A percentile compares a stretch with the other conserved stretches of the same genome.
phyloP scores from a whole-genome alignment of 805 yeast genomes.

The Diddensiella santjacobensis region DNA sequence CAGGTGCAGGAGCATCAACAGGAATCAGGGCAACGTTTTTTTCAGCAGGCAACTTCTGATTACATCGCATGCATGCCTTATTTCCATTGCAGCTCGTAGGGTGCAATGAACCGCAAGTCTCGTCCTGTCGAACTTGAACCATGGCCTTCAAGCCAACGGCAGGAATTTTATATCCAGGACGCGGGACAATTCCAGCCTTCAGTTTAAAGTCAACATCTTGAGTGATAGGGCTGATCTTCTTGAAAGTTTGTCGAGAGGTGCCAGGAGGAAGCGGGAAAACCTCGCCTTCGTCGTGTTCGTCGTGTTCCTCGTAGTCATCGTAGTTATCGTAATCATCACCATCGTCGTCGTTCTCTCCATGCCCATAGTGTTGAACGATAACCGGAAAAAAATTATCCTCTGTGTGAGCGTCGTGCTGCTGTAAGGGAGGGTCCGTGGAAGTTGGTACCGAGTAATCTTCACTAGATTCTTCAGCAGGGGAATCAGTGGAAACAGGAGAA shows the following conservation, averaged over 20 bases:
- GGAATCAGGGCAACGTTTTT: not conserved
- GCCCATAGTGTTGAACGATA: no score
- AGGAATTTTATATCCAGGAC: not conserved
- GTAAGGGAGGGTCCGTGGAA: not conserved
- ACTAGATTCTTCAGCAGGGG: not conserved
- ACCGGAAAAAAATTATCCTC: no score
- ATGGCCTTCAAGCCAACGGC: conserved; percentile 1
- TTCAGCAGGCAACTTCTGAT: not conserved
- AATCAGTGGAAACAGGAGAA: not conserved
- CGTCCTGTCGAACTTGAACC: conserved; percentile 1
- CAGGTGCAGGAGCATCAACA: not conserved
- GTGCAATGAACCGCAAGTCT: not conserved
- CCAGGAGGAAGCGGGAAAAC: not conserved
- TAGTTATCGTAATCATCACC: conserved; percentile 6
- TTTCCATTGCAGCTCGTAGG: not conserved
- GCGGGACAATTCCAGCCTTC: not conserved
- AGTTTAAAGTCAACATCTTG: conserved; percentile 2
- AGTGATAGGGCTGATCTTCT: not conserved
- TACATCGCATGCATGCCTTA: not conserved
- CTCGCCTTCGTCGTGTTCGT: not conserved
- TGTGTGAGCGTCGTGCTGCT: no score
- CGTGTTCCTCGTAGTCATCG: not conserved
- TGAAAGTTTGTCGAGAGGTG: not conserved
- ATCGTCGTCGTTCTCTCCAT: not conserved
- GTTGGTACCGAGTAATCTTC: not conserved